Evolutionary conservation across 2,329 filamentous ascomycete species (phyloP), one percentile per base, ranked within the genome.

Genomic region (Chaetomium globosum): DNA sequence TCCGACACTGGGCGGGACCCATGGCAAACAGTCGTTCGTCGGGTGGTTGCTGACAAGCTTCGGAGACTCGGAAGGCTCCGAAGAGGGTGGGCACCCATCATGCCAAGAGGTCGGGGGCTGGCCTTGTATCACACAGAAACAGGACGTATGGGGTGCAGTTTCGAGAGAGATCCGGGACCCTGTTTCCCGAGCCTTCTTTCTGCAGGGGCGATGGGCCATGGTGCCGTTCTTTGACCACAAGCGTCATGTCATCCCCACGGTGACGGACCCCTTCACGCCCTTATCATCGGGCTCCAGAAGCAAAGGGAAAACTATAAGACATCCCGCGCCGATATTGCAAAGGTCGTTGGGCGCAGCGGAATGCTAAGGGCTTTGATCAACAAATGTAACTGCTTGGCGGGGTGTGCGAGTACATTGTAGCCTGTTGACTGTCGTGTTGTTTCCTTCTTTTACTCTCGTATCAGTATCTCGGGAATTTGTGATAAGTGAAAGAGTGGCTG

Each of bases 401-500:
- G 13, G 82, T 81, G 52, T 83, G 80, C 5, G 82, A 77, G 65
- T 83, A 82, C 66, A 81, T 69, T 23, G 23, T 57, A 7, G 19
- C 23, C 28, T 53, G 33, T 33, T 48, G 10, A 51, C 5, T 23
- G 31, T 4, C 23, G 39, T 26, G 6, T 13, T 23, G 9, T 12
- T 23, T 13, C 57, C 12, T 8, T 52, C 10, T 13, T 10, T 36
- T 30, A 13, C 5, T 28, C n/a, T 7, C 33, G 33, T 43, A 7
- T n/a, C 3, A 10, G 2, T 8, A 23, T 3, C 0, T 5, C 16
- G 10, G 13, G 77, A 55, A 72, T 16, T 43, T 73, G 71, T 2
- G 4, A 13, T 2, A 9, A 8, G 23, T 3, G 12, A 46, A 23
- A n/a, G 3, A 10, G 21, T 6, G 23, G n/a, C 43, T 19, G 2